Base-by-base conservation (phyloP, 2,329 filamentous ascomycete genomes). In the Macrophomina pseudophaseolina region DNA sequence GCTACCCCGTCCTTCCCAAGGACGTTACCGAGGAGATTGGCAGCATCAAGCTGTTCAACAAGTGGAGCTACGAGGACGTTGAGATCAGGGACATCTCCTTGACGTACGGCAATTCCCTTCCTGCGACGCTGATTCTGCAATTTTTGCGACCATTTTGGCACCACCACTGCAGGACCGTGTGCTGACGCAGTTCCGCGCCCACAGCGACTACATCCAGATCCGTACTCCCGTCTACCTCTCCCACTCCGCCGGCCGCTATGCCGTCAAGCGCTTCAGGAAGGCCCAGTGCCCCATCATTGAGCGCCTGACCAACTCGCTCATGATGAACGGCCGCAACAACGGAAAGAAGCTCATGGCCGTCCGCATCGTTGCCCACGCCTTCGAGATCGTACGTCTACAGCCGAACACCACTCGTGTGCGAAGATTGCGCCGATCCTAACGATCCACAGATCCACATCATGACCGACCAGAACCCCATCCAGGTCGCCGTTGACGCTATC, bases 321-420 rank as follows among this genome's bases (percentile, higher is more conserved):
- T 99, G 96, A 98, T 98, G 94, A 97, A 99, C 91, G 95, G 95
- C 85, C 95, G 95, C 86, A 99, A 99, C 92, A 99, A 97, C 92
- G 95, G 95, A 86, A 99, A 99, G 92, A 99, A 99, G 93, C 90
- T 98, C 82, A 97, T 97, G 94, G 96, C 95, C 81, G 94, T 98
- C 84, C 93, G 95, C 86, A 99, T 99, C 77, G 94, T 99, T 79
- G 94, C 94, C 76, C 95, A 99, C 88, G 85, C 94, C 79, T 99
- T 99, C 86, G 96, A 99, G 89, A 99, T 99, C 83, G 94, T 97
- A 91, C 84, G 92, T 91, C 64, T 35, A 28, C 62, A 11, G 7
- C 42, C 42, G 8, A 38, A 23, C 9, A 48, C 14, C 52, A 16
- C 8, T 6, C 30, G 16, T n/a, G 7, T 28, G 58, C 8, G 14